A percentile compares a stretch with the other conserved stretches of the same genome.
Evolutionary conservation across 495 filamentous ascomycete species (phyloP).

Genomic region (Lophium mytilinum): DNA sequence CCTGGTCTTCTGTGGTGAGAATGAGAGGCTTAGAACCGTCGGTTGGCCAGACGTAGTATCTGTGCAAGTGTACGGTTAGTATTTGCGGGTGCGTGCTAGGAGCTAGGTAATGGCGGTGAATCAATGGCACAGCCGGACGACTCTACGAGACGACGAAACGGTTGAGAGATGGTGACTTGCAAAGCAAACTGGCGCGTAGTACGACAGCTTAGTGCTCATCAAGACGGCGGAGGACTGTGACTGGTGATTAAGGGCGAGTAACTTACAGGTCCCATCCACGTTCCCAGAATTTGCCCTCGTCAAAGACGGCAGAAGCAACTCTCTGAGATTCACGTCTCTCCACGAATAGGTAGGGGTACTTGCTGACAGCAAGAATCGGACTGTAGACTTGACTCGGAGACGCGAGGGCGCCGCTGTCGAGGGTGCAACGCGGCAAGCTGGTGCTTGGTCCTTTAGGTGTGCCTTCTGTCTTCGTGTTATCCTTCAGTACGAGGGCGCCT

Average conservation of each 20-base stretch:
- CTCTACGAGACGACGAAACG: too few relatives aligned
- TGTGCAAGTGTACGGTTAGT: slow-evolving; percentile 28
- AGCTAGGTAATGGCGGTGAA: not conserved
- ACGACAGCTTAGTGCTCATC: too few relatives aligned
- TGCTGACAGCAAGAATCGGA: slow-evolving; percentile 50
- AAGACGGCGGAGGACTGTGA: too few relatives aligned
- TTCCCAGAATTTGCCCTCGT: slow-evolving; percentile 48
- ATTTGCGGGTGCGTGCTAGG: too few relatives aligned
- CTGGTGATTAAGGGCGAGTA: not conserved
- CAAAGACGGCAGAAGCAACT: slow-evolving; percentile 50
- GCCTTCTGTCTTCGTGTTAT: too few relatives aligned
- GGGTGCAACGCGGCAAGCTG: not conserved
- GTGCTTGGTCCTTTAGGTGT: too few relatives aligned
- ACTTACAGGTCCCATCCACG: slow-evolving; percentile 71
- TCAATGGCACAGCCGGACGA: not conserved
- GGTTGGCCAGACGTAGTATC: slow-evolving; percentile 57
- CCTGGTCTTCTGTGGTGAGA: slow-evolving; percentile 56
- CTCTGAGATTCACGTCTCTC: slow-evolving; percentile 37
- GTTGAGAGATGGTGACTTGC: too few relatives aligned
- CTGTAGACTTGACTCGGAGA: slow-evolving; percentile 39
- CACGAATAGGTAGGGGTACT: slow-evolving; percentile 55
- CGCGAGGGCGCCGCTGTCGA: slow-evolving; percentile 13
- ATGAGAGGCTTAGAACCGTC: slow-evolving; percentile 43
- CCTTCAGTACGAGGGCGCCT: not conserved
- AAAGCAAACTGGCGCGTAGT: too few relatives aligned